phyloP scores from a whole-genome alignment of 768 basidiomycete species.

The Kwoniella europaea region DNA sequence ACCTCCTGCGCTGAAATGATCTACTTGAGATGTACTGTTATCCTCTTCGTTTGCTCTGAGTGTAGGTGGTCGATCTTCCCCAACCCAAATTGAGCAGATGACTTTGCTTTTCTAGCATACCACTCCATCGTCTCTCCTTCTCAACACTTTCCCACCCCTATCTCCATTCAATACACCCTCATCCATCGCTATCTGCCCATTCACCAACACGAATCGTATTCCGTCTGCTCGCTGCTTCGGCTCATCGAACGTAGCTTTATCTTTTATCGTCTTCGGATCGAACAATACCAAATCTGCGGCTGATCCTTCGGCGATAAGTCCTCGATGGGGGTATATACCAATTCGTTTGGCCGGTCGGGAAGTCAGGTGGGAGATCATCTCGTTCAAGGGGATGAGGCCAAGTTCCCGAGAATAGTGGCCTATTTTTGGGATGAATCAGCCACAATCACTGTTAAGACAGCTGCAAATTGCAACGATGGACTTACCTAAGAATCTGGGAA shows the following conservation, averaged over 20 bases:
- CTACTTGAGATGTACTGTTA: too few relatives aligned
- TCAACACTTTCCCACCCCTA: conserved; percentile 39
- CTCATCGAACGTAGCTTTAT: conserved; percentile 46
- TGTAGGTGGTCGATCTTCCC: too few relatives aligned
- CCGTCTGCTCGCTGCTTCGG: conserved; percentile 43
- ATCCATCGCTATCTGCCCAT: conserved; percentile 50
- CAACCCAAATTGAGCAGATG: neutral
- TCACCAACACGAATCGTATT: conserved; percentile 53
- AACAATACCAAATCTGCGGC: conserved; percentile 55
- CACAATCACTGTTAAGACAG: too few relatives aligned
- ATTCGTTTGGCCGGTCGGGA: conserved; percentile 52
- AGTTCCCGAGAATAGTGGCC: conserved; percentile 52
- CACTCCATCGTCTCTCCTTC: conserved; percentile 38
- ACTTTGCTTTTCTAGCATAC: conserved; percentile 3
- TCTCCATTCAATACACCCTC: conserved; percentile 40
- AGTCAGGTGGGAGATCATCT: conserved; percentile 54
- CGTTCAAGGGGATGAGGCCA: conserved; percentile 30
- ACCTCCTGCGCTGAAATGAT: too few relatives aligned
- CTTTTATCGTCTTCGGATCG: conserved; percentile 44
- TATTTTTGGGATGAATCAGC: neutral
- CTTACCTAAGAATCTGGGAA: conserved; percentile 44
- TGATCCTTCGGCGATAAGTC: conserved; percentile 42
- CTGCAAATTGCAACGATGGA: neutral
- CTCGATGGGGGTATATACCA: conserved; percentile 49
- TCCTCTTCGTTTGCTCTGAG: too few relatives aligned